Evolutionary conservation across 495 filamentous ascomycete genomes (phyloP).

Genomic region (Aspergillus biplanus): DNA sequence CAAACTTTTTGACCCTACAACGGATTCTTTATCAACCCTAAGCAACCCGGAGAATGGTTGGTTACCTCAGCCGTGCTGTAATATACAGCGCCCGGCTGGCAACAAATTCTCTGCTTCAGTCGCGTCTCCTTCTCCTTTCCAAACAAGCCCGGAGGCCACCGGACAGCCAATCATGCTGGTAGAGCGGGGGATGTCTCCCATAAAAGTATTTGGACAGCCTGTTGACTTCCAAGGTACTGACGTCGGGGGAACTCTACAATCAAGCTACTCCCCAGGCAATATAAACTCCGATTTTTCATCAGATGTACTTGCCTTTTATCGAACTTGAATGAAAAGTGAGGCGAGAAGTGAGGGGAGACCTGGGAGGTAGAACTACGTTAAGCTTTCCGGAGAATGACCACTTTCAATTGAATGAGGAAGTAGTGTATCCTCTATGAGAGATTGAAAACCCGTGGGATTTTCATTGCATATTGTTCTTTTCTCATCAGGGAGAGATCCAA

Average conservation of each 20-base stretch:
- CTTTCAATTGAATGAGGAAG: too few species aligned
- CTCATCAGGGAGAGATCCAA: too few species aligned
- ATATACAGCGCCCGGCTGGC: background rate
- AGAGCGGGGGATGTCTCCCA: background rate
- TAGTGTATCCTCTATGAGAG: too few species aligned
- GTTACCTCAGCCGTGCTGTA: background rate
- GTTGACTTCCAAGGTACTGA: background rate
- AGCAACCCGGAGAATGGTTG: background rate
- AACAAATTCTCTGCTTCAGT: background rate
- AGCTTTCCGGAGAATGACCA: too few species aligned
- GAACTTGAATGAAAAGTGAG: background rate
- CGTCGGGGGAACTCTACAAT: background rate
- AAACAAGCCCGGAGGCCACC: too few species aligned
- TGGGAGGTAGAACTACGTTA: too few species aligned
- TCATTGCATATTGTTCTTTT: too few species aligned
- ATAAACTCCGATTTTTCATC: background rate
- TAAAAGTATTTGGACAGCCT: slow-evolving; percentile 14
- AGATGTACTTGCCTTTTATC: background rate
- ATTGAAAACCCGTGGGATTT: too few species aligned
- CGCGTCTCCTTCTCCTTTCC: background rate
- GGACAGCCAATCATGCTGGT: too few species aligned
- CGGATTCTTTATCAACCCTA: background rate
- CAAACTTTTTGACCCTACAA: background rate
- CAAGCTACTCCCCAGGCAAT: background rate
- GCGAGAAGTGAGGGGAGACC: background rate